These are phyloP conservation scores for Bryoerythrophyllum caledonicum DNA, from an alignment of 225 moss, liverwort and hornwort genomes.

Conservation along the genomic window DNA sequence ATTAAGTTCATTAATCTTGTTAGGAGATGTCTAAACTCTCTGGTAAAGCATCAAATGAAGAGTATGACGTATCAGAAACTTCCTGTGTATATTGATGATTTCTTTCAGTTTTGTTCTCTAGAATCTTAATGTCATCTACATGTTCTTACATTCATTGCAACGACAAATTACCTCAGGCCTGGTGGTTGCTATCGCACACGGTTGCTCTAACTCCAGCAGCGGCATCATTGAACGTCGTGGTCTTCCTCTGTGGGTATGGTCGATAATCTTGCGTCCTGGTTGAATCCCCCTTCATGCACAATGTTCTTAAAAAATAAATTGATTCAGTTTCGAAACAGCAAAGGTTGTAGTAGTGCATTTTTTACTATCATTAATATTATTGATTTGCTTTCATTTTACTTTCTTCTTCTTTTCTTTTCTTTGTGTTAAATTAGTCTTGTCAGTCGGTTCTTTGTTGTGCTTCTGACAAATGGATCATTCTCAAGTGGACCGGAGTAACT, in stretches of 20 bases:
- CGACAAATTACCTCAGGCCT: slow-evolving; percentile 66
- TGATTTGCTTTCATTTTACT: background rate
- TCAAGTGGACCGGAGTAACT: background rate
- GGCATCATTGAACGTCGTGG: slow-evolving; percentile 52
- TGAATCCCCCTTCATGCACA: background rate
- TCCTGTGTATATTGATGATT: background rate
- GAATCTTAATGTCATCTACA: background rate
- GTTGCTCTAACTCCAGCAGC: slow-evolving; percentile 52
- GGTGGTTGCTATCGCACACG: slow-evolving; percentile 85
- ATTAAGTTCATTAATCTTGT: background rate
- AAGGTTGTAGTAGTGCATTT: too few species aligned
- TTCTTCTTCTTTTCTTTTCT: background rate
- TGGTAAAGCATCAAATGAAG: background rate
- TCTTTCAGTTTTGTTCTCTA: slow-evolving; percentile 8
- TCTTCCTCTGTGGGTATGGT: slow-evolving; percentile 71
- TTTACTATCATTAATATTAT: too few species aligned
- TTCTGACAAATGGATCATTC: background rate
- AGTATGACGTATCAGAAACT: background rate
- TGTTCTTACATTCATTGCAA: background rate
- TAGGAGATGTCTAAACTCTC: background rate
- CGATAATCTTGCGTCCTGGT: background rate
- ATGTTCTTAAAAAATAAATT: background rate
- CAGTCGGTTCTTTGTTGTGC: background rate
- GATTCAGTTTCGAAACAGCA: too few species aligned
- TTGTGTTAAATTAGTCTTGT: background rate